phyloP scores from a whole-genome alignment of 179 eudicot genomes.

The Amaranthus tricolor region DNA sequence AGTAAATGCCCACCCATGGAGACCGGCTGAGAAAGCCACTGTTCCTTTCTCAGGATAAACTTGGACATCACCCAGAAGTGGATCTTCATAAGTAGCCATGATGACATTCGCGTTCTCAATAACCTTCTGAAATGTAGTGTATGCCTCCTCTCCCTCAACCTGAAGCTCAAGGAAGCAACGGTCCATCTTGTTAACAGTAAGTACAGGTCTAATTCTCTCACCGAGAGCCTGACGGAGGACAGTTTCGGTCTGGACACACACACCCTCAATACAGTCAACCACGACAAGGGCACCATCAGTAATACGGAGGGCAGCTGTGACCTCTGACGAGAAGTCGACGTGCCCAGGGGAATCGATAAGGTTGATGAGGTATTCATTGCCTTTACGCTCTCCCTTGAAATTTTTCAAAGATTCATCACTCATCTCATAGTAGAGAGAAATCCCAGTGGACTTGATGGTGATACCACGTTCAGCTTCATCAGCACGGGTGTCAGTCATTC shows the following conservation, averaged over 20 bases:
- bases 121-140: conserved; percentile 31
- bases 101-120: conserved; percentile 24
- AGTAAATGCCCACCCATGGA: conserved; percentile 24
- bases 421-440: conserved; percentile 27
- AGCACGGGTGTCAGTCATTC: conserved; percentile 31
- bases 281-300: conserved; percentile 31
- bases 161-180: conserved; percentile 33
- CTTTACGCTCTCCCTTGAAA: conserved; percentile 17
- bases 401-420: conserved; percentile 18
- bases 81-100: conserved; percentile 27
- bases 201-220: conserved; percentile 30
- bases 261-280: conserved; percentile 31
- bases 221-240: conserved; percentile 33
- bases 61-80: conserved; percentile 26
- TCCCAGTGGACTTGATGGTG: conserved; percentile 26
- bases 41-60: conserved; percentile 30
- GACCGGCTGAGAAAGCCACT: conserved; percentile 24
- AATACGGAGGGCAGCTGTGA: conserved; percentile 33
- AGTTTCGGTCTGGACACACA: conserved; percentile 32
- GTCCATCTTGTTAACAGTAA: conserved; percentile 31
- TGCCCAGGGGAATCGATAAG: conserved; percentile 31
- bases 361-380: conserved; percentile 28
- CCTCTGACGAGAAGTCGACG: conserved; percentile 30
- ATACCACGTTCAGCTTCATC: conserved; percentile 34
- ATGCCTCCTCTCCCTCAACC: conserved; percentile 31